Base-by-base conservation (phyloP, 169 alveolate species). In the Blepharisma undulans region DNA sequence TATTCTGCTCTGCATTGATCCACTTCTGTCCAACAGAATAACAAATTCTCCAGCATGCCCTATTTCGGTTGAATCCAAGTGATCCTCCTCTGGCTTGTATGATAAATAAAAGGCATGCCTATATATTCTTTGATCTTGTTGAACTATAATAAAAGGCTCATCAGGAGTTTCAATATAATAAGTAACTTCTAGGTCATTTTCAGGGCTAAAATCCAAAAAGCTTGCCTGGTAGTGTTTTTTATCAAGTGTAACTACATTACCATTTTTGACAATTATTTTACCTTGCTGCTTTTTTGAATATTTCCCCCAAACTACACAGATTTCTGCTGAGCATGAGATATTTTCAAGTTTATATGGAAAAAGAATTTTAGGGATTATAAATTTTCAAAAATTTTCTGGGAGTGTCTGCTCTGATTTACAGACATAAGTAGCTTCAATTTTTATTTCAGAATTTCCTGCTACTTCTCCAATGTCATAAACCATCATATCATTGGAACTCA, bases 21-120 rank as follows among this genome's bases (percentile, higher is more conserved):
- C 84, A 92, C 92, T 92, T 92, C 90, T 90, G 80, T 92, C 95
- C 1, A 92, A 32, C 71, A 92, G 60, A 79, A 92, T 84, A 27
- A 90, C 90, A 85, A 76, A 92, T 27, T 90, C 92, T 1, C 22
- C 91, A 3, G 81, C 30, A 29, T 8, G 48, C 81, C 33, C 16
- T 74, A 10, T 14, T 25, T 74, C 81, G 14, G 21, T 48, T 48
- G 14, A 48, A 48, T 48, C 66, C 2, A 48, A 5, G 14, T 10
- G 66, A 48, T 48, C 14, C 14, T 48, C 14, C 7, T 48, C 66
- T 48, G 66, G 66, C 10, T 48, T 48, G 12, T 48, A 48, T 48
- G 66, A 48, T 5, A 48, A 48, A 48, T 48, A 48, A 48, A 48
- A 48, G 14, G 66, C 2, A 48, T 48, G 14, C 14, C 66, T 48